phyloP scores from a whole-genome alignment of 2,329 filamentous ascomycete genomes.

The Cordyceps farinosa region DNA sequence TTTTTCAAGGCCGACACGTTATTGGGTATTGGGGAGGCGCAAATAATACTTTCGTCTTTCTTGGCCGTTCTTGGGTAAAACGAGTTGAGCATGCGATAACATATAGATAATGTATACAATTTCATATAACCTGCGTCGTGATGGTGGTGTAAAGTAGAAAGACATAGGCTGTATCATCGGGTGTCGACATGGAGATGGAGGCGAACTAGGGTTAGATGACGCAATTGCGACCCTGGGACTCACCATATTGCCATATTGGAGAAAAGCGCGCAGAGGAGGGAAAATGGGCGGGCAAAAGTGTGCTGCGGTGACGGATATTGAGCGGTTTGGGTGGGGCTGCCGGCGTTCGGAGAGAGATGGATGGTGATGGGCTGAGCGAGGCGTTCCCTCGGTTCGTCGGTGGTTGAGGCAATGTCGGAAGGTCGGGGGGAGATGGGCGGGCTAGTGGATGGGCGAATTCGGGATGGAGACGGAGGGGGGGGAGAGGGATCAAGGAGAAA shows the following conservation, averaged over 20 bases:
- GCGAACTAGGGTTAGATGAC: slow-evolving; percentile 17
- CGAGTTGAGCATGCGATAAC: slow-evolving; percentile 4
- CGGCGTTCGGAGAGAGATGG: slow-evolving; percentile 9
- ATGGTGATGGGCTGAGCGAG: slow-evolving; percentile 8
- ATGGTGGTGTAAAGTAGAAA: too few species aligned
- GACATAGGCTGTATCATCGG: too few species aligned
- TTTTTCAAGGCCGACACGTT: neutral
- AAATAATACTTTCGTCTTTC: neutral
- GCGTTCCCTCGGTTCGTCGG: slow-evolving; percentile 16
- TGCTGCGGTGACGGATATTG: neutral
- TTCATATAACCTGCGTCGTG: neutral
- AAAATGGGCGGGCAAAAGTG: neutral
- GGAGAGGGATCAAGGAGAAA: neutral
- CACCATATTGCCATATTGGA: slow-evolving; percentile 5
- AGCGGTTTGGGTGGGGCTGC: neutral
- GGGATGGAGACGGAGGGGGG: neutral
- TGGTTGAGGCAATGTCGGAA: slow-evolving; percentile 11
- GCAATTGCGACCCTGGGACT: slow-evolving; percentile 16
- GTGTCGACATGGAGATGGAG: neutral
- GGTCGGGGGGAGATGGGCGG: neutral
- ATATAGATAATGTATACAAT: slow-evolving; percentile 8
- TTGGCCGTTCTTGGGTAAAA: neutral
- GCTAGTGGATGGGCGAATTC: neutral
- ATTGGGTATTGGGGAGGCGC: neutral
- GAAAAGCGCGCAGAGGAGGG: slow-evolving; percentile 3